phyloP scores from a whole-genome alignment of 805 yeast genomes.

The Barnettozyma salicaria region DNA sequence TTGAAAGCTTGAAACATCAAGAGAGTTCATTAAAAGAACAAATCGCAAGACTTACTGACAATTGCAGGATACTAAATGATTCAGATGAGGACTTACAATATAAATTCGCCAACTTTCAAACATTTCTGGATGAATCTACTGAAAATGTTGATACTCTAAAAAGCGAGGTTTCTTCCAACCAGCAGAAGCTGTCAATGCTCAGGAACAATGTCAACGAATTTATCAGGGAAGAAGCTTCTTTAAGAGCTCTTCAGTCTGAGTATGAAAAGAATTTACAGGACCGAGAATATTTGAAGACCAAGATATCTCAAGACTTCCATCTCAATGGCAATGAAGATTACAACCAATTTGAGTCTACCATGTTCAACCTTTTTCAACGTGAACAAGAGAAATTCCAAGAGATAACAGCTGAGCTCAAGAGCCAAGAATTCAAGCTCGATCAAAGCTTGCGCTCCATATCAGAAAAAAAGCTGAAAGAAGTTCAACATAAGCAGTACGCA shows the following conservation, averaged over 20 bases:
- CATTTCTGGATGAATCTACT: slow-evolving; percentile 26
- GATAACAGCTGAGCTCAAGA: slow-evolving; percentile 12
- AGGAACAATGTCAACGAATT: slow-evolving; percentile 33
- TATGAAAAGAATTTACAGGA: slow-evolving; percentile 24
- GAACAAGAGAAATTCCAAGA: slow-evolving; percentile 9
- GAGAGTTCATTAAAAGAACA: slow-evolving; percentile 43
- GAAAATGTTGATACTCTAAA: slow-evolving; percentile 25
- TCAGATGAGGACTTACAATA: slow-evolving; percentile 35
- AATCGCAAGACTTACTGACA: slow-evolving; percentile 41
- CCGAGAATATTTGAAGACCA: slow-evolving; percentile 14
- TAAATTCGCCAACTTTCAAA: slow-evolving; percentile 38
- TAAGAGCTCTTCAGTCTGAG: slow-evolving; percentile 38
- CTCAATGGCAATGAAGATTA: slow-evolving; percentile 2
- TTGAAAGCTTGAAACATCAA: slow-evolving; percentile 50
- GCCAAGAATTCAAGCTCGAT: slow-evolving; percentile 5
- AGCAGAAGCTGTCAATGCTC: slow-evolving; percentile 19
- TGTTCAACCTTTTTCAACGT: slow-evolving; percentile 5
- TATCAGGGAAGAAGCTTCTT: slow-evolving; percentile 49
- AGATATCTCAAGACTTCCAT: slow-evolving; percentile 5
- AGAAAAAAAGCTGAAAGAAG: slow-evolving; percentile 36
- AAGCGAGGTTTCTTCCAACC: slow-evolving; percentile 19
- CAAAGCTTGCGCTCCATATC: slow-evolving; percentile 12
- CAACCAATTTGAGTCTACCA: slow-evolving; percentile 1
- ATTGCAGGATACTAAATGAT: slow-evolving; percentile 43
- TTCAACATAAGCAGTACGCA: slow-evolving; percentile 38